phyloP scores from a whole-genome alignment of 495 filamentous ascomycete genomes.

The Rostrohypoxylon terebratum region DNA sequence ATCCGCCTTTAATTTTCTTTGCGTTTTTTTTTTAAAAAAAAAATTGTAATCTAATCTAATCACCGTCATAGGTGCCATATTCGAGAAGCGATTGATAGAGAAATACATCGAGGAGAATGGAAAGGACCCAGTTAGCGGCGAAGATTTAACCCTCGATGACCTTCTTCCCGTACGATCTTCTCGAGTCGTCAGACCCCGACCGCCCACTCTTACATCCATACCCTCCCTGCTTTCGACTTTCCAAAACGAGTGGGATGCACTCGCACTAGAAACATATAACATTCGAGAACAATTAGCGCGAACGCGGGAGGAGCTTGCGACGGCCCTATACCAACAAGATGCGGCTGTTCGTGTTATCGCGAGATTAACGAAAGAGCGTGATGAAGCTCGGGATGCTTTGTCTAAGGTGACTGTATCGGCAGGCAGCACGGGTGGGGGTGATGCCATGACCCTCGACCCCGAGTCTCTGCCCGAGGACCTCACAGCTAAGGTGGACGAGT shows the following conservation, averaged over 20 bases:
- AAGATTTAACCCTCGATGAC: constrained; percentile 87
- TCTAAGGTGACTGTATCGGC: constrained; percentile 81
- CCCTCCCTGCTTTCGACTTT: constrained; percentile 96
- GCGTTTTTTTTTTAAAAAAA: no score
- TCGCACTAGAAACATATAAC: constrained; percentile 90
- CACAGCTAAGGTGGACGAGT: constrained; percentile 77
- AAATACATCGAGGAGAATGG: constrained; percentile 94
- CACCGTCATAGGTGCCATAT: constrained; percentile 75
- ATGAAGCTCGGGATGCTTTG: constrained; percentile 93
- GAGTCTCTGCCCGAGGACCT: constrained; percentile 78
- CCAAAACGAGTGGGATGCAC: constrained; percentile 97
- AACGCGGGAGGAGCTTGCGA: constrained; percentile 91
- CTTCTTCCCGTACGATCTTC: constrained; percentile 86
- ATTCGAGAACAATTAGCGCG: constrained; percentile 88
- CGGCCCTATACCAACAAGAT: constrained; percentile 95
- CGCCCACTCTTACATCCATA: constrained; percentile 95
- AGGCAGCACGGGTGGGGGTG: constrained; percentile 68
- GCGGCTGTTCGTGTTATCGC: constrained; percentile 94
- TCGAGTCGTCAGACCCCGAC: constrained; percentile 85
- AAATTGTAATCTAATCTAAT: background rate
- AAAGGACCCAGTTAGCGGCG: constrained; percentile 91
- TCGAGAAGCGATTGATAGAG: constrained; percentile 94
- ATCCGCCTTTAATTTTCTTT: constrained; percentile 1
- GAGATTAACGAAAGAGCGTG: constrained; percentile 85
- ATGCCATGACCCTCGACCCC: constrained; percentile 91